Evolutionary conservation across 2,329 filamentous ascomycete species (phyloP), one percentile per base, ranked within the genome.

Genomic region (Fusarium sp.): DNA sequence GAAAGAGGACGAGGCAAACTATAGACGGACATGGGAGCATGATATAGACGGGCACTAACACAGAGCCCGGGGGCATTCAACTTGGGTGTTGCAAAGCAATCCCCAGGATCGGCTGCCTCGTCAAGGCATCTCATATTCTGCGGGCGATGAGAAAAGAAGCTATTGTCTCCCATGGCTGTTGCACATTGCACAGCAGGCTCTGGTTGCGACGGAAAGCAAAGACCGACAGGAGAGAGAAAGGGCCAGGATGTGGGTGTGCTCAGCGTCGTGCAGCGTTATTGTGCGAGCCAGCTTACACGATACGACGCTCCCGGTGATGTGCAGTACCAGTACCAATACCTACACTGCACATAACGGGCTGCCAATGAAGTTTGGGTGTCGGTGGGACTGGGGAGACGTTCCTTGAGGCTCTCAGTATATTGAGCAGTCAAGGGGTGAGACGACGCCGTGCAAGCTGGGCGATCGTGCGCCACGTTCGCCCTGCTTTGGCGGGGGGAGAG

Each of bases 381-480:
- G 40, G 61, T 50, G 26, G 53, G 50, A 53, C 50, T 33, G 56
- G 45, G 26, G 46, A 61, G 53, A 65, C 50, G 59, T 68, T 47
- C 58, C 47, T 56, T 62, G 70, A 72, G 70, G 70, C 70, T 72
- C 70, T 70, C 56, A 43, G 49, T 51, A 51, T 45, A 44, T 30
- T 30, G 28, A 60, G 56, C 46, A 51, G 45, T 20, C 58, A 53
- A 56, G 52, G 43, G 44, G 48, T 15, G 30, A 45, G 44, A 30
- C 13, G 22, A 56, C 53, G 69, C 69, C 46, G 71, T 69, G 59
- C 67, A 46, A 73, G 65, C 70, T 72, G 63, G 71, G 55, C 44
- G 50, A 69, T 60, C 47, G 56, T 68, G 56, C 63, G 71, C 71
- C 70, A 68, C 63, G 71, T 67, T 52, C 71, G 71, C 71, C 71